Conservation (phyloP, 2,329 filamentous ascomycete species). For the Fusarium sp. region DNA sequence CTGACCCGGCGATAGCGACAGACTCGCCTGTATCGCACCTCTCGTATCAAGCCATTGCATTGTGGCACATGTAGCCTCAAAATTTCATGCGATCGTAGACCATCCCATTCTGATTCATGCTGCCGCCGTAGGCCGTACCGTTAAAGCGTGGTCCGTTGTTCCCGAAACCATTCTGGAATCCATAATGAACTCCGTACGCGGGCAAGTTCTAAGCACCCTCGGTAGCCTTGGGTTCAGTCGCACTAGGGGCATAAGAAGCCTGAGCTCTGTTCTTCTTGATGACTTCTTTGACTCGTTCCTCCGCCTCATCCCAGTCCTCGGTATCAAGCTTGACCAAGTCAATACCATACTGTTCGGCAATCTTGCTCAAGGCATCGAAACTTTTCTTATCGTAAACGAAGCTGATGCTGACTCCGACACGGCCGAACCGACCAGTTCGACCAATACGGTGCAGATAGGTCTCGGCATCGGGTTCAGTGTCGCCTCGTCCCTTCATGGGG, state of each 20-base stretch:
- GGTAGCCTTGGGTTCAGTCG: constrained; percentile 52
- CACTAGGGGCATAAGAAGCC: constrained; percentile 64
- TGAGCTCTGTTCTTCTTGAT: constrained; percentile 78
- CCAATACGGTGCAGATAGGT: constrained; percentile 99
- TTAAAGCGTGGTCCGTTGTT: constrained; percentile 18
- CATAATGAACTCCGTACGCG: constrained; percentile 16
- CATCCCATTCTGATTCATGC: constrained; percentile 1
- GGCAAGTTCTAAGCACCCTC: constrained; percentile 50
- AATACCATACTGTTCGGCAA: constrained; percentile 83
- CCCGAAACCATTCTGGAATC: constrained; percentile 13
- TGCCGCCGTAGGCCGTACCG: constrained; percentile 10
- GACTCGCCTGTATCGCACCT: neutral
- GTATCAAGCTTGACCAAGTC: constrained; percentile 85
- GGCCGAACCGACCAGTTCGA: constrained; percentile 94
- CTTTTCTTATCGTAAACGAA: constrained; percentile 91
- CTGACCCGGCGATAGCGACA: neutral
- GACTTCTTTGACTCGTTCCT: constrained; percentile 82
- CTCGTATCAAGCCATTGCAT: neutral
- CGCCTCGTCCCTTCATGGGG: constrained; percentile 79
- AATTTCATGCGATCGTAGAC: constrained; percentile 12
- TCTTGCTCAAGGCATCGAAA: constrained; percentile 82
- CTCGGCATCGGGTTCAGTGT: constrained; percentile 88
- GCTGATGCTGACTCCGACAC: constrained; percentile 94
- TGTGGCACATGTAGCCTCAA: constrained; percentile 2
- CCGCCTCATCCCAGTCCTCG: constrained; percentile 90